Evolutionary conservation across 2,329 filamentous ascomycete genomes (phyloP).

Genomic region (Aplosporella prunicola): DNA sequence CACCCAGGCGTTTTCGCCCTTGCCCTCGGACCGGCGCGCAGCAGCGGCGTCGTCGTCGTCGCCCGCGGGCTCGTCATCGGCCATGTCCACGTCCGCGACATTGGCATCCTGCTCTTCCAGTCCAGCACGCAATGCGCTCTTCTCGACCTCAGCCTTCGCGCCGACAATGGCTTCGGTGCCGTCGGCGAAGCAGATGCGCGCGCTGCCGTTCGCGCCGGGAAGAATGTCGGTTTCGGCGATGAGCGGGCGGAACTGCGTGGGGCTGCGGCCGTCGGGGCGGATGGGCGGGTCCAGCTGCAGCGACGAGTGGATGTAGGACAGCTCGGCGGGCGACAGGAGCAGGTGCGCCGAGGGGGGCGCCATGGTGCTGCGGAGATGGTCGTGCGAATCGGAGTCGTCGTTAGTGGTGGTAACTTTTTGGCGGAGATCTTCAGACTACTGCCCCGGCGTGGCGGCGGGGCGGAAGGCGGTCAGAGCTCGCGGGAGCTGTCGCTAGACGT

Average conservation of each 20-base stretch:
- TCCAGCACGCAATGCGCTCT: constrained; percentile 39
- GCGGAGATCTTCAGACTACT: too few species aligned
- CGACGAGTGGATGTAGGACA: constrained; percentile 86
- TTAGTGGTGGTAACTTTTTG: too few species aligned
- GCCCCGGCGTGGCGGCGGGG: too few species aligned
- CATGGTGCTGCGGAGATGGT: too few species aligned
- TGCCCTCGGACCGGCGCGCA: constrained; percentile 18
- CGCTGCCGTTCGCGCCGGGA: constrained; percentile 82
- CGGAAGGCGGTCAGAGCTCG: too few species aligned
- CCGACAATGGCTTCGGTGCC: constrained; percentile 94
- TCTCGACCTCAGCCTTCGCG: constrained; percentile 89
- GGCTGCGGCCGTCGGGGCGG: constrained; percentile 73
- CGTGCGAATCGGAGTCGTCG: too few species aligned
- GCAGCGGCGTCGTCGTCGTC: constrained; percentile 13
- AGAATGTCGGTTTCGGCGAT: constrained; percentile 85
- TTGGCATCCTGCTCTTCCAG: constrained; percentile 16
- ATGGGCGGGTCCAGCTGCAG: constrained; percentile 75
- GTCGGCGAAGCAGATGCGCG: constrained; percentile 87
- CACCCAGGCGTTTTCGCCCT: constrained; percentile 62
- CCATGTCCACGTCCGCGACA: constrained; percentile 34
- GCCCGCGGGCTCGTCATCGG: constrained; percentile 26
- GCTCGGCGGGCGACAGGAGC: constrained; percentile 86
- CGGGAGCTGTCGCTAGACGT: too few species aligned
- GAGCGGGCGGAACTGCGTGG: constrained; percentile 83
- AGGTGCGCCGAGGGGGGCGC: constrained; percentile 42